phyloP scores from a whole-genome alignment of 2,329 filamentous ascomycete genomes.

The Colletotrichum tanaceti region DNA sequence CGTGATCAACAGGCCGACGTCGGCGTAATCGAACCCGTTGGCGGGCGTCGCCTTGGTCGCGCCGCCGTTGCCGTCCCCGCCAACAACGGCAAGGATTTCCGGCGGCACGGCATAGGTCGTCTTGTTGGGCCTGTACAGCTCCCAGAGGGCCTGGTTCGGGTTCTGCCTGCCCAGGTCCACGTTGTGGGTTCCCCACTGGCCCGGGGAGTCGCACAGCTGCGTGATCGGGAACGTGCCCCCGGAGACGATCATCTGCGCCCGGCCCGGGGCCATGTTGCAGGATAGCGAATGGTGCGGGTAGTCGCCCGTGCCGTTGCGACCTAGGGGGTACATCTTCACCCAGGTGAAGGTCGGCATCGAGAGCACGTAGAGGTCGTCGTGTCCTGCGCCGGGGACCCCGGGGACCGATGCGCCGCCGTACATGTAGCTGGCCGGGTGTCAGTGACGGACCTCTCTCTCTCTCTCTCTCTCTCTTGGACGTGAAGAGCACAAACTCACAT shows the following conservation, averaged over 20 bases:
- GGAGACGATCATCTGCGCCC: slow-evolving; percentile 71
- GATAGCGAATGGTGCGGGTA: slow-evolving; percentile 66
- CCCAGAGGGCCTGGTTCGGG: slow-evolving; percentile 60
- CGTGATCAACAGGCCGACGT: slow-evolving; percentile 65
- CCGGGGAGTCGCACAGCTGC: slow-evolving; percentile 63
- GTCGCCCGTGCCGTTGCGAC: slow-evolving; percentile 52
- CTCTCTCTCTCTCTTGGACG: not conserved
- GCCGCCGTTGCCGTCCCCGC: slow-evolving; percentile 62
- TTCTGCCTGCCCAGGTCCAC: slow-evolving; percentile 65
- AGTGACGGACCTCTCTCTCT: slow-evolving; percentile 14
- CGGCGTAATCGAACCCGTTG: slow-evolving; percentile 60
- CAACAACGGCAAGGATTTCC: slow-evolving; percentile 61
- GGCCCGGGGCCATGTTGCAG: slow-evolving; percentile 66
- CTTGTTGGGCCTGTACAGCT: slow-evolving; percentile 61
- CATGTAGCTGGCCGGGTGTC: slow-evolving; percentile 57
- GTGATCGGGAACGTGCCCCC: slow-evolving; percentile 67
- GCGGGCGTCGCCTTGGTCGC: slow-evolving; percentile 64
- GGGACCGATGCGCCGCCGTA: slow-evolving; percentile 68
- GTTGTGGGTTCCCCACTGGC: slow-evolving; percentile 67
- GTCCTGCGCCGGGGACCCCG: slow-evolving; percentile 58
- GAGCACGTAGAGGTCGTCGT: slow-evolving; percentile 72
- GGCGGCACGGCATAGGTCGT: slow-evolving; percentile 66
- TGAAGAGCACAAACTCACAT: slow-evolving; percentile 59
- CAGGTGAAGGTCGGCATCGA: slow-evolving; percentile 72
- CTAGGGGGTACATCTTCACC: slow-evolving; percentile 65